Conservation (phyloP, 1,284 basidiomycete species). For the Tilletia horrida region DNA sequence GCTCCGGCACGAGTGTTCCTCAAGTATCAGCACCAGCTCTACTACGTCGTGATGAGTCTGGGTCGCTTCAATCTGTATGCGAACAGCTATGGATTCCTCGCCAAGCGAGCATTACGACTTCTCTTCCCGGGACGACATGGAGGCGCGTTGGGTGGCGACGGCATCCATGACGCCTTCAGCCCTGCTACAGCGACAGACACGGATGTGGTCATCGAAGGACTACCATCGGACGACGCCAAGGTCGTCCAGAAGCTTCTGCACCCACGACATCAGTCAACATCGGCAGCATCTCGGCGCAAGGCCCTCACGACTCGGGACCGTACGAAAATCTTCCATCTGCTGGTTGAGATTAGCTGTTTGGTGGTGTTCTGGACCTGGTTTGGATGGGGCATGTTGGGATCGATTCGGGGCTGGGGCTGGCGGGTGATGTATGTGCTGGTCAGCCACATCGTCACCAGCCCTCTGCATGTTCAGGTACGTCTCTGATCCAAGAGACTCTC, state of each 20-base stretch:
- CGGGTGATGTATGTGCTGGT: constrained; percentile 70
- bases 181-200: not conserved
- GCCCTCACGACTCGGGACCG: not conserved
- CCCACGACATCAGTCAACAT: too few relatives aligned
- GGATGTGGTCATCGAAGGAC: not conserved
- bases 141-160: not conserved
- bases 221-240: not conserved
- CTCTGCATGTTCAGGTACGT: constrained; percentile 72
- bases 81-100: constrained; percentile 76
- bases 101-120: constrained; percentile 56
- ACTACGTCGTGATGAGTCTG: constrained; percentile 85
- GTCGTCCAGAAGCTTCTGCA: not conserved
- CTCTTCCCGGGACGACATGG: constrained; percentile 27
- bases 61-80: constrained; percentile 94
- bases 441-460: constrained; percentile 75
- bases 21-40: constrained; percentile 81
- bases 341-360: constrained; percentile 67
- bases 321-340: constrained; percentile 18
- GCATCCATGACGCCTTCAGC: too few relatives aligned
- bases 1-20: constrained; percentile 67
- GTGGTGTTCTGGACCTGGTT: constrained; percentile 79
- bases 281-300: not conserved
- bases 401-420: constrained; percentile 67
- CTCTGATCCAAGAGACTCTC: too few relatives aligned
- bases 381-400: constrained; percentile 61